Evolutionary conservation across 225 moss, liverwort and hornwort genomes (phyloP), one percentile per base, ranked within the genome.

Genomic region (Pleurozium schreberi): DNA sequence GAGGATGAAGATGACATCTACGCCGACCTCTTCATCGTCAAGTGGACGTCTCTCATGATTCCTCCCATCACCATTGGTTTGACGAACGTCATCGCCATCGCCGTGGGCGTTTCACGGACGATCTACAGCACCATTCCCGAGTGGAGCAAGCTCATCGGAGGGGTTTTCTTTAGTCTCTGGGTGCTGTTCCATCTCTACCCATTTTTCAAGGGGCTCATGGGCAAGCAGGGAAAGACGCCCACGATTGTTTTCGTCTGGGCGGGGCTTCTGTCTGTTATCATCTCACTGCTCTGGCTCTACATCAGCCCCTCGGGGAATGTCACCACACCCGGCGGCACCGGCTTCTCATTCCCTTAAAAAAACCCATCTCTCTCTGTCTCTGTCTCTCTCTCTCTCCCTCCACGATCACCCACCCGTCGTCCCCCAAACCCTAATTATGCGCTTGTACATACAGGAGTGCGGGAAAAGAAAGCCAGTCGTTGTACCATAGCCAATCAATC

Each of bases 141-240:
- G 73, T 96, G 95, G 95, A 96, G 96, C 93, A 96, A 96, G 91
- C 91, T 96, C 26, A n/a, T 96, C 20, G 96, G 96, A 65, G 96
- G 96, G 11, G 85, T 94, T 14, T 95, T 96, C 89, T 96, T 96
- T 87, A 95, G 95, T 80, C 67, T 95, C 49, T 96, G 96, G 96
- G 95, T 96, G 89, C 89, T 96, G 8, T 64, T 78, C 33, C 96
- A 96, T 31, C 84, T 96, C 42, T 96, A 96, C 62, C 95, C 96
- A 34, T 95, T 96, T 81, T 95, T 95, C 86, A 96, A 96, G 93
- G 96, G 96, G n/a, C 94, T 96, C 79, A 96, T 96, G 96, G 95
- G 96, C 86, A 94, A 92, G 90, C 36, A 88, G 18, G 96, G 95
- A 49, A 95, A 93, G 75, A 96, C 93, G 9, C 94, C 96, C 21